Evolutionary conservation across 768 basidiomycete genomes (phyloP).

Genomic region (Amanita jacksonii): DNA sequence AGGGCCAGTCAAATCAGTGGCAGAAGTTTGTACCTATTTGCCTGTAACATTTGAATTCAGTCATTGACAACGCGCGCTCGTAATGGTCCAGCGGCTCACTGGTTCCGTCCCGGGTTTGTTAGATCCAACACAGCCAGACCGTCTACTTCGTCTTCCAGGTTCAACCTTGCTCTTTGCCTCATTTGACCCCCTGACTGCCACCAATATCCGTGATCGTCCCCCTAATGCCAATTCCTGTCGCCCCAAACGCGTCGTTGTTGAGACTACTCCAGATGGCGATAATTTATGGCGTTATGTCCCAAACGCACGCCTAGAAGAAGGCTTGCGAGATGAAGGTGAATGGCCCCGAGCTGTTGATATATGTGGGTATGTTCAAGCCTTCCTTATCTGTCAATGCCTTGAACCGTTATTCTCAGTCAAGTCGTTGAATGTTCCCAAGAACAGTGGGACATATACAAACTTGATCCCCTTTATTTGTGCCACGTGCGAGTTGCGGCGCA

Average conservation of each 20-base stretch:
- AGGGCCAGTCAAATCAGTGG: too few relatives aligned
- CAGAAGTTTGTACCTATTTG: too few relatives aligned
- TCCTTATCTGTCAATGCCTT: background rate
- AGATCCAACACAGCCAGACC: slow-evolving; percentile 50
- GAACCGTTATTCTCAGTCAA: slow-evolving; percentile 24
- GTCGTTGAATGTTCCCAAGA: slow-evolving; percentile 50
- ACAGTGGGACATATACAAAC: slow-evolving; percentile 82
- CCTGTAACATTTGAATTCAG: too few relatives aligned
- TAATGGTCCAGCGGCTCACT: too few relatives aligned
- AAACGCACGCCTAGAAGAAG: slow-evolving; percentile 47
- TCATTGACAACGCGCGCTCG: too few relatives aligned
- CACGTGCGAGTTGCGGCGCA: slow-evolving; percentile 36
- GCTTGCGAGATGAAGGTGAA: slow-evolving; percentile 51
- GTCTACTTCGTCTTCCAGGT: slow-evolving; percentile 50
- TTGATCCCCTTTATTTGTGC: slow-evolving; percentile 69
- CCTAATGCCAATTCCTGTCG: slow-evolving; percentile 38
- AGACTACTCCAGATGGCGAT: slow-evolving; percentile 45
- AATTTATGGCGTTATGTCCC: slow-evolving; percentile 74
- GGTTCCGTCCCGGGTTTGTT: slow-evolving; percentile 55
- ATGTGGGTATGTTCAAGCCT: slow-evolving; percentile 47
- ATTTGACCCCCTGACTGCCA: slow-evolving; percentile 63
- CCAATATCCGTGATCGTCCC: slow-evolving; percentile 33
- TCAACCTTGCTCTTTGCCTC: slow-evolving; percentile 61
- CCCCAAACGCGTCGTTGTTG: slow-evolving; percentile 68
- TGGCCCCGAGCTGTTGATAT: slow-evolving; percentile 63